Percentiles rank a stretch among this genome's conserved stretches.
These are phyloP conservation scores for Xylaria sp. DNA, from an alignment of 2,329 filamentous ascomycete genomes.

Conservation along the genomic window DNA sequence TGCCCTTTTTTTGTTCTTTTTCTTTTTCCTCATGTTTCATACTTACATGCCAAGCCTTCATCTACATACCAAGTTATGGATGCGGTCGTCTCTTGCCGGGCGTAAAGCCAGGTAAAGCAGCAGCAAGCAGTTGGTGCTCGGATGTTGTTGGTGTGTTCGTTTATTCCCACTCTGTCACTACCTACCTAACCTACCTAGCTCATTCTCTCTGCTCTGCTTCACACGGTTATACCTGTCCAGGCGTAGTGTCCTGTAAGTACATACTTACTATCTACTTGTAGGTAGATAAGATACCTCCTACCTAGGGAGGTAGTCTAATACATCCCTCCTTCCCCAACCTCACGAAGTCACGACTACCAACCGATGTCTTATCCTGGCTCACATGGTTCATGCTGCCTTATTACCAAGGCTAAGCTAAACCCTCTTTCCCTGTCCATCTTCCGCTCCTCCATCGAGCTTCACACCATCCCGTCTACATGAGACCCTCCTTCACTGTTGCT, in stretches of 20 bases:
- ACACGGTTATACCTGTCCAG: not conserved
- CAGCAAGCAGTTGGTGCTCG: not conserved
- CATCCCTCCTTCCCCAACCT: not conserved
- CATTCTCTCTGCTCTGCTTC: no score
- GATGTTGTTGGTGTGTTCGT: not conserved
- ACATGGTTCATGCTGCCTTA: slow-evolving; percentile 26
- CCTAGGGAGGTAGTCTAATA: no score
- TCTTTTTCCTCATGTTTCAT: slow-evolving; percentile 4
- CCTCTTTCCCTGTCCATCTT: slow-evolving; percentile 18
- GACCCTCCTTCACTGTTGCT: slow-evolving; percentile 30
- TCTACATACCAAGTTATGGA: slow-evolving; percentile 9
- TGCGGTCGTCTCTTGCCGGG: slow-evolving; percentile 8
- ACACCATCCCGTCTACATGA: slow-evolving; percentile 34
- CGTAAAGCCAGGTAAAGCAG: not conserved
- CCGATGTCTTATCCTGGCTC: slow-evolving; percentile 15
- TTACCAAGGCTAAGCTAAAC: slow-evolving; percentile 20
- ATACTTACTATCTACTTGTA: no score
- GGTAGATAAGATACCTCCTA: no score
- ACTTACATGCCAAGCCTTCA: slow-evolving; percentile 3
- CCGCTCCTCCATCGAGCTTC: slow-evolving; percentile 10
- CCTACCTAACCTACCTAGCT: no score
- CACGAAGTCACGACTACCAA: not conserved
- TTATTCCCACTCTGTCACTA: not conserved
- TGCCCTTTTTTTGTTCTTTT: not conserved
- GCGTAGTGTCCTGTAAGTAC: not conserved